Evolutionary conservation across 352 stramenopile species (phyloP).

Genomic region (Pythium coloratum): DNA sequence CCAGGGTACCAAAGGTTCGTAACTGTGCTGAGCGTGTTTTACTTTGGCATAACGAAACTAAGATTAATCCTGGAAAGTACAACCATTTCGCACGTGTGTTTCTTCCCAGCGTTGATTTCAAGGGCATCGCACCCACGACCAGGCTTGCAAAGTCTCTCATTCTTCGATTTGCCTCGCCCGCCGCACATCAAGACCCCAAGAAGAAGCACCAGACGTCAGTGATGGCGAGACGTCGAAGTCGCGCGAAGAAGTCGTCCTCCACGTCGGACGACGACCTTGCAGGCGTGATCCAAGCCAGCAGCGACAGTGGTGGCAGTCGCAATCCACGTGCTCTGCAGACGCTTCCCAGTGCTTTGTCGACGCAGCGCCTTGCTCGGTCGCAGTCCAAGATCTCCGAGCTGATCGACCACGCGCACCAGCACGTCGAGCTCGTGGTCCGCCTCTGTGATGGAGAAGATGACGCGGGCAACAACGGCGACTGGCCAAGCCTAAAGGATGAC

Average conservation of each 20-base stretch:
- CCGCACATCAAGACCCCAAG: not conserved
- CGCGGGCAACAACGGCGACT: slow-evolving; percentile 5
- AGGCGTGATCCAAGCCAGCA: not conserved
- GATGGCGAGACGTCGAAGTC: slow-evolving; percentile 21
- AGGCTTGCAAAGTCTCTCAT: slow-evolving; percentile 5
- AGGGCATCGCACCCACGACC: not conserved
- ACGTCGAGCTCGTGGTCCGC: slow-evolving; percentile 28
- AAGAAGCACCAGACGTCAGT: not conserved
- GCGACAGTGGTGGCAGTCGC: not conserved
- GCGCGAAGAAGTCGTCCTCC: slow-evolving; percentile 9
- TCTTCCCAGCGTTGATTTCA: not conserved
- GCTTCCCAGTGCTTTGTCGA: slow-evolving; percentile 18
- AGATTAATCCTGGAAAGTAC: slow-evolving; percentile 18
- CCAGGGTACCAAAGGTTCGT: not conserved
- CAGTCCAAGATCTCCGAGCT: slow-evolving; percentile 28
- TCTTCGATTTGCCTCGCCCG: slow-evolving; percentile 14
- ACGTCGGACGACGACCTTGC: not conserved
- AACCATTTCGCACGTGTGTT: not conserved
- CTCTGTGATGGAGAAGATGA: slow-evolving; percentile 13
- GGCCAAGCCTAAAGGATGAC: slow-evolving; percentile 9
- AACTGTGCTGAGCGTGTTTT: not conserved
- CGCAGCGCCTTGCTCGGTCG: slow-evolving; percentile 20
- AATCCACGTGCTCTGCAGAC: slow-evolving; percentile 12
- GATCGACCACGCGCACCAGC: slow-evolving; percentile 35
- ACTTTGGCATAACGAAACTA: slow-evolving; percentile 18